phyloP scores from a whole-genome alignment of 495 filamentous ascomycete genomes.

The Filosporella fistucella region DNA sequence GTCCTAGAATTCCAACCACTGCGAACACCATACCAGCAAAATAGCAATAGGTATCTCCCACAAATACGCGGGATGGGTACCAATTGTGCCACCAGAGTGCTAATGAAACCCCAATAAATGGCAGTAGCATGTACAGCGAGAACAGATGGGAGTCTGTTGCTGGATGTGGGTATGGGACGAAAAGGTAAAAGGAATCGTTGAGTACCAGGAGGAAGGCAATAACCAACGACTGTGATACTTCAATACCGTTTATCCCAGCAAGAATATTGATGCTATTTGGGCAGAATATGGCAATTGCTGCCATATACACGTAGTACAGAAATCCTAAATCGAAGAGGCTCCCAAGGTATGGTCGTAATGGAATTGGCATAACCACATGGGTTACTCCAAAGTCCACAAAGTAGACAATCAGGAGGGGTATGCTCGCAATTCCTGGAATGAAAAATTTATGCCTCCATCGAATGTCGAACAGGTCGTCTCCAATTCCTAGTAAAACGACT shows the following conservation, averaged over 20 bases:
- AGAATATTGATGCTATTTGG: slow-evolving; percentile 99
- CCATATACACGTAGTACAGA: slow-evolving; percentile 97
- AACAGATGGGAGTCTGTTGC: slow-evolving; percentile 95
- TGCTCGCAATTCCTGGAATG: slow-evolving; percentile 89
- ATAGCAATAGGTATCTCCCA: slow-evolving; percentile 99
- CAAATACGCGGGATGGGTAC: slow-evolving; percentile 94
- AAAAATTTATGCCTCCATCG: slow-evolving; percentile 98
- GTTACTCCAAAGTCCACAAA: slow-evolving; percentile 98
- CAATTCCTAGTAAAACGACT: slow-evolving; percentile 85
- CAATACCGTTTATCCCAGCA: slow-evolving; percentile 95
- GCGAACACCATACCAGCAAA: slow-evolving; percentile 99
- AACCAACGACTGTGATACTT: slow-evolving; percentile 89
- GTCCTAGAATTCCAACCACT: slow-evolving; percentile 90
- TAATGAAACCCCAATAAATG: slow-evolving; percentile 86
- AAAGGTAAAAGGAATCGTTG: slow-evolving; percentile 79
- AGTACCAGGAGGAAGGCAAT: slow-evolving; percentile 78
- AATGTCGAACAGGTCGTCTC: slow-evolving; percentile 96
- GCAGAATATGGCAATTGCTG: slow-evolving; percentile 87
- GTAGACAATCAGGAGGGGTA: slow-evolving; percentile 94
- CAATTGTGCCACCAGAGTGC: slow-evolving; percentile 90
- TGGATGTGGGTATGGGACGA: slow-evolving; percentile 80
- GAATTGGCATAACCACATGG: slow-evolving; percentile 82
- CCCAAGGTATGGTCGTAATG: slow-evolving; percentile 75
- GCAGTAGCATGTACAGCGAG: slow-evolving; percentile 88
- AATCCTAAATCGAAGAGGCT: slow-evolving; percentile 77